Base-by-base conservation (phyloP, 2,329 filamentous ascomycete species). In the Colletotrichum coccodes region DNA sequence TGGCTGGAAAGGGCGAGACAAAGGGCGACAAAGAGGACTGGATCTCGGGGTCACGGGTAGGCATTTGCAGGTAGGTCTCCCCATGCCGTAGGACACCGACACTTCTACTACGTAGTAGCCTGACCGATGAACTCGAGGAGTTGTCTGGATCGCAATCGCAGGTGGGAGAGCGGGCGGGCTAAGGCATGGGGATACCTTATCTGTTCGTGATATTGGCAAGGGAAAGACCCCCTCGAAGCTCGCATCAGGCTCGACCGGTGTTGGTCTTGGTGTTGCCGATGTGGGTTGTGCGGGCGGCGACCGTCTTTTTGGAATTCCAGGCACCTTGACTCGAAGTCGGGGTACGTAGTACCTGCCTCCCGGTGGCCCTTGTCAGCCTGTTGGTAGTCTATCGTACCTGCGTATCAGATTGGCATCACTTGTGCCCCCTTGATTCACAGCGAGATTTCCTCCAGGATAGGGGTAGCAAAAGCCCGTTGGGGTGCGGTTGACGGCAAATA, bases 401-500 rank as follows among this genome's bases (percentile, higher is more conserved):
- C 23, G 49, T 60, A 56, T 65, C 62, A 56, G 32, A 65, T 69
- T 23, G 46, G 61, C 62, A 54, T 65, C 61, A 63, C n/a, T 42
- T 44, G 36, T 18, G 36, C 58, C 64, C n/a, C 58, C 59, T 63
- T 52, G 64, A 63, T 44, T 52, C 38, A 34, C 53, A 11, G 54
- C 28, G 32, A 56, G 49, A 64, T 59, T 30, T 40, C 44, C 46
- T 54, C 60, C 34, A 26, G 49, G 62, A 46, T 44, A 66, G 28
- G 66, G 58, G 61, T 64, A 30, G 26, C 14, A 26, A 36, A 7
- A 63, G 46, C 36, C 52, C 52, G n/a, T 56, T 50, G 32, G 21
- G 28, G 28, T 23, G 40, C 42, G 38, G 26, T 16, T 23, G 12
- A 18, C 14, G 11, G 42, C 57, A 34, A 44, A 42, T 11, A 26